Evolutionary conservation across 352 stramenopile species (phyloP), one percentile per base, ranked within the genome.

Genomic region (Phytophthora syringae): DNA sequence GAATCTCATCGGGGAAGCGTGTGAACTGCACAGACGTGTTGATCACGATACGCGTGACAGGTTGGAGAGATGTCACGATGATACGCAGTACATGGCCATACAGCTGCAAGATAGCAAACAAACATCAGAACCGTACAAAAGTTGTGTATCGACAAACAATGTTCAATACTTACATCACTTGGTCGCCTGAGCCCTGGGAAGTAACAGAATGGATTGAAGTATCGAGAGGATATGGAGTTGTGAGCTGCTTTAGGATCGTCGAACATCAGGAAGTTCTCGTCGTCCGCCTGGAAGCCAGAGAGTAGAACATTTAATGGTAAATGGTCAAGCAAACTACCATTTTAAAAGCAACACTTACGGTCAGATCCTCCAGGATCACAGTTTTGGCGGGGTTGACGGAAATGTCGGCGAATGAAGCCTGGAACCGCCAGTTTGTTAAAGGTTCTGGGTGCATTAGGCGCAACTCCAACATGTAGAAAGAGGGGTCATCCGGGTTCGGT

Each of bases 391-490:
- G 52, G 4, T 51, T 43, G 3, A 74, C 64, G 10, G 67, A 83
- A 9, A 72, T 52, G 22, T 89, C 79, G 0, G 70, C 82, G 55
- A 89, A 89, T 16, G 66, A 64, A 0, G 68, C 80, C 13, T 70
- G 71, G 45, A 89, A 89, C 0, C 61, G 55, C 78, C 80, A 89
- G 1, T 61, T 22, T 15, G 43, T 49, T 15, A 89, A 64, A 20
- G 67, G 64, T 24, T 75, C 56, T 10, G 76, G 60, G 16, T 89
- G 72, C 0, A 85, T 72, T 7, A 89, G 48, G 0, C 76, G 64
- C 18, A 89, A 52, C 37, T 89, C 80, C 25, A 89, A 52, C 42
- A 63, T 73, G 42, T 89, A 89, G 42, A 89, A 89, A 3, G 71
- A 68, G 0, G 64, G 50, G 36, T 83, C 72, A 10, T 84, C 70